phyloP scores from a whole-genome alignment of 768 basidiomycete genomes.

The Saitozyma sp. region DNA sequence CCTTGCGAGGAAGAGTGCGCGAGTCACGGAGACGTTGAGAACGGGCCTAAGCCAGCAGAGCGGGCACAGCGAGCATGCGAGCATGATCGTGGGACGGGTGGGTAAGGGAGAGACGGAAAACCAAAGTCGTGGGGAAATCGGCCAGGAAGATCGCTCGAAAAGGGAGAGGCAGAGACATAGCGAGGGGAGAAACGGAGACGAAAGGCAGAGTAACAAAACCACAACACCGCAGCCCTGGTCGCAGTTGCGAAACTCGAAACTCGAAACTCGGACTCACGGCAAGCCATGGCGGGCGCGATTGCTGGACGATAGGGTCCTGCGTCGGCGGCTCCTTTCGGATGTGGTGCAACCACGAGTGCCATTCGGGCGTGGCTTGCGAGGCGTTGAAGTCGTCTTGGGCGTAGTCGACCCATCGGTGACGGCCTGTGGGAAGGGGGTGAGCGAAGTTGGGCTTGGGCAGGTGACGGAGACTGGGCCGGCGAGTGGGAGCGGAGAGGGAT shows the following conservation, averaged over 20 bases:
- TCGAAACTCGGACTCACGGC: constrained; percentile 60
- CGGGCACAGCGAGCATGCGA: not conserved
- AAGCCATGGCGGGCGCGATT: constrained; percentile 74
- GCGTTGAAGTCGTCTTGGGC: constrained; percentile 86
- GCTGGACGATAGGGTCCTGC: constrained; percentile 71
- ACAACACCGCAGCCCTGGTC: no score
- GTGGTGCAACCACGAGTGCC: constrained; percentile 94
- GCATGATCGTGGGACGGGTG: not conserved
- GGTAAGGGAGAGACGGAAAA: not conserved
- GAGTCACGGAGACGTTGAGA: no score
- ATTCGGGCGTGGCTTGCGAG: constrained; percentile 91
- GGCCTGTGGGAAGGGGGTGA: constrained; percentile 61
- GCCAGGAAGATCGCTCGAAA: no score
- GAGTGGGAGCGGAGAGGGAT: no score
- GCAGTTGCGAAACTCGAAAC: not conserved
- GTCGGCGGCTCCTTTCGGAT: constrained; percentile 80
- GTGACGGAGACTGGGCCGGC: no score
- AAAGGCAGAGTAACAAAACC: not conserved
- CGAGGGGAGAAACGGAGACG: not conserved
- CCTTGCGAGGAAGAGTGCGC: no score
- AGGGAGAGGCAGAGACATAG: no score
- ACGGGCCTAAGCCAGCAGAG: not conserved
- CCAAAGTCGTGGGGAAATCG: no score
- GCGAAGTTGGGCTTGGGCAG: no score
- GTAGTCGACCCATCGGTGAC: constrained; percentile 95